Conservation (phyloP, 228 moss, liverwort and hornwort species). For the Sphagnum magellanicum region DNA sequence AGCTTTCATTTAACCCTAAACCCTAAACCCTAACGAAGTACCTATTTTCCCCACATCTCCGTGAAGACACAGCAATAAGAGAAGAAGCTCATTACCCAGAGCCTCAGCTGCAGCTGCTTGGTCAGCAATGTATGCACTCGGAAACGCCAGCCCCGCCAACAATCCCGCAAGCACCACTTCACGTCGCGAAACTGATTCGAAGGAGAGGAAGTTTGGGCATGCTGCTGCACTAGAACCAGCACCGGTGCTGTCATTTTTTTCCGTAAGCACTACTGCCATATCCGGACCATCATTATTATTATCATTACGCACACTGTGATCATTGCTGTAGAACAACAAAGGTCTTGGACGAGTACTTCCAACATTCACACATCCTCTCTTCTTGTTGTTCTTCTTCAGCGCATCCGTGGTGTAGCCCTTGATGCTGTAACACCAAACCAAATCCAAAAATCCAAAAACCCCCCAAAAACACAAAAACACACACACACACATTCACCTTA, state of each 20-base stretch:
- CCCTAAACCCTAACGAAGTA: not conserved
- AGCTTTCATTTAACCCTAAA: not conserved
- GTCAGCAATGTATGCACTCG: conserved; percentile 14
- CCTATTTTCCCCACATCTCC: not conserved
- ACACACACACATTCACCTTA: not conserved
- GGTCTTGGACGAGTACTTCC: not conserved
- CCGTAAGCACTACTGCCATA: not conserved
- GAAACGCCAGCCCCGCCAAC: conserved; percentile 28
- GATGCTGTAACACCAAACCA: not conserved
- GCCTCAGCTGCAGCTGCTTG: conserved; percentile 28
- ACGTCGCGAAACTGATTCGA: conserved; percentile 34
- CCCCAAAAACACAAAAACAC: not conserved
- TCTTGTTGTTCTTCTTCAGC: no score
- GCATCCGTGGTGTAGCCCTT: not conserved
- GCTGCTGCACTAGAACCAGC: not conserved
- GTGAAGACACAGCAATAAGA: not conserved
- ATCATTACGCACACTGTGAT: not conserved
- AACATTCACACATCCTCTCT: not conserved
- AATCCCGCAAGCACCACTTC: conserved; percentile 38
- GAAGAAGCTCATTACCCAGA: conserved; percentile 12
- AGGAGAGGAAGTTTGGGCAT: conserved; percentile 12
- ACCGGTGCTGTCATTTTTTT: not conserved
- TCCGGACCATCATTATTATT: no score
- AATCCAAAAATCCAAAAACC: not conserved
- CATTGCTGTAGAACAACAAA: not conserved